A percentile compares a stretch with the other conserved stretches of the same genome.
Conservation (phyloP, 139 green algal genomes). For the Medakamo hakoo region DNA sequence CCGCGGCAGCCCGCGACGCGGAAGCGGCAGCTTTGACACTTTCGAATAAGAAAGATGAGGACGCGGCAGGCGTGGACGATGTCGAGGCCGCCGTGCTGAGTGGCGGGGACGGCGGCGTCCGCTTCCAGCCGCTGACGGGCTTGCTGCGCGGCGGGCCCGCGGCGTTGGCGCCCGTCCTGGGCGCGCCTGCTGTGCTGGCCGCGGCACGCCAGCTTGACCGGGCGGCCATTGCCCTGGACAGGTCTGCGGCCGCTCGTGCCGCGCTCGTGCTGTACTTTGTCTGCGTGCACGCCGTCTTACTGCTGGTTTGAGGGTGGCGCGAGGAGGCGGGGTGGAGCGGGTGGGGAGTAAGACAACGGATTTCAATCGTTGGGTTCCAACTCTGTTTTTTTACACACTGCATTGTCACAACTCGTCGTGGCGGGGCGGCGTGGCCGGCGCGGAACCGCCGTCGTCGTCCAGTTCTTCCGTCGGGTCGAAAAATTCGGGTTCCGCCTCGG, state of each 20-base stretch:
- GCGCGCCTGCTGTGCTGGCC: neutral
- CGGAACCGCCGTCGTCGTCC: too few relatives aligned
- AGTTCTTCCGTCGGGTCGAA: too few relatives aligned
- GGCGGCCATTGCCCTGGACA: constrained; percentile 4
- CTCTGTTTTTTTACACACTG: too few relatives aligned
- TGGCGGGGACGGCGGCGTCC: constrained; percentile 1
- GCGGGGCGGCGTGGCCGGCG: too few relatives aligned
- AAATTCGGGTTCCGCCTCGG: too few relatives aligned
- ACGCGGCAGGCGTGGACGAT: constrained; percentile 13
- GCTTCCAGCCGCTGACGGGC: constrained; percentile 11
- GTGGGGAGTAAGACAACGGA: neutral
- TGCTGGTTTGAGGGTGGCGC: constrained; percentile 4
- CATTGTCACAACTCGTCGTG: neutral
- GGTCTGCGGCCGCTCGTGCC: constrained; percentile 3
- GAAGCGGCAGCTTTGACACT: too few relatives aligned
- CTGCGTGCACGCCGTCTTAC: constrained; percentile 6
- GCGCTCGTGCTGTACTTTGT: constrained; percentile 10
- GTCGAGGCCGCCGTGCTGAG: constrained; percentile 17
- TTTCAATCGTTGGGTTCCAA: too few relatives aligned
- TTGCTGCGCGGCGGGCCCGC: constrained; percentile 6
- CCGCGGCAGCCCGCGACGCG: too few relatives aligned
- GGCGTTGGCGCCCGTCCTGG: constrained; percentile 1
- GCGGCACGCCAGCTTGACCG: constrained; percentile 10
- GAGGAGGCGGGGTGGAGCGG: neutral
- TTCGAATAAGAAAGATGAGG: constrained; percentile 24